These are phyloP conservation scores for Cladophialophora bantiana DNA, from an alignment of 2,329 filamentous ascomycete species.

Conservation along the genomic window DNA sequence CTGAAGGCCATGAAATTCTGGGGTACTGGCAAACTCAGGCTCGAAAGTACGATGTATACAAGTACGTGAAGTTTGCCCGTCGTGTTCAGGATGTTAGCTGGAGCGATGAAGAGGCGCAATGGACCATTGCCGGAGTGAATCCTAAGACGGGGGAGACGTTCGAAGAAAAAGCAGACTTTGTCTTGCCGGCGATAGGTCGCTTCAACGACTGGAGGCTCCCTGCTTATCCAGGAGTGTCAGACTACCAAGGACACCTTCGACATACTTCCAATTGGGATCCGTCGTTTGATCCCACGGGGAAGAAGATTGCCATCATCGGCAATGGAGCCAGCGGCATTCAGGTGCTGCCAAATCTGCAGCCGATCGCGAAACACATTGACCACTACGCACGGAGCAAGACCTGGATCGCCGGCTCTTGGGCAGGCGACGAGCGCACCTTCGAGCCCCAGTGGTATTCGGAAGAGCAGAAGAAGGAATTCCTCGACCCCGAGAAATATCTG, in stretches of 20 bases:
- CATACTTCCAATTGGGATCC: slow-evolving; percentile 53
- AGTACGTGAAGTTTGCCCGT: slow-evolving; percentile 65
- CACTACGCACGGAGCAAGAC: slow-evolving; percentile 42
- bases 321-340: slow-evolving; percentile 43
- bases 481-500: slow-evolving; percentile 39
- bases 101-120: slow-evolving; percentile 55
- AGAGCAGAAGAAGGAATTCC: slow-evolving; percentile 38
- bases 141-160: slow-evolving; percentile 33
- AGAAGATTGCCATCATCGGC: slow-evolving; percentile 42
- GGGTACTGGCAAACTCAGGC: slow-evolving; percentile 37
- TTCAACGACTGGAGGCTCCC: slow-evolving; percentile 47
- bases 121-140: slow-evolving; percentile 31
- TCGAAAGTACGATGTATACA: slow-evolving; percentile 52
- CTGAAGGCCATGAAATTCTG: slow-evolving; percentile 37
- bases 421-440: slow-evolving; percentile 37
- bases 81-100: slow-evolving; percentile 61
- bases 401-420: slow-evolving; percentile 48
- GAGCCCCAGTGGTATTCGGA: slow-evolving; percentile 40
- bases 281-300: slow-evolving; percentile 47
- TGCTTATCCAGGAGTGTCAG: slow-evolving; percentile 42
- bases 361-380: slow-evolving; percentile 43
- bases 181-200: slow-evolving; percentile 66
- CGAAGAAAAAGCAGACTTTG: slow-evolving; percentile 56
- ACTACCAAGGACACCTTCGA: slow-evolving; percentile 48
- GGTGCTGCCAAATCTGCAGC: slow-evolving; percentile 50